Base-by-base conservation (phyloP, 331 rosid species). In the Arachis monticola region DNA sequence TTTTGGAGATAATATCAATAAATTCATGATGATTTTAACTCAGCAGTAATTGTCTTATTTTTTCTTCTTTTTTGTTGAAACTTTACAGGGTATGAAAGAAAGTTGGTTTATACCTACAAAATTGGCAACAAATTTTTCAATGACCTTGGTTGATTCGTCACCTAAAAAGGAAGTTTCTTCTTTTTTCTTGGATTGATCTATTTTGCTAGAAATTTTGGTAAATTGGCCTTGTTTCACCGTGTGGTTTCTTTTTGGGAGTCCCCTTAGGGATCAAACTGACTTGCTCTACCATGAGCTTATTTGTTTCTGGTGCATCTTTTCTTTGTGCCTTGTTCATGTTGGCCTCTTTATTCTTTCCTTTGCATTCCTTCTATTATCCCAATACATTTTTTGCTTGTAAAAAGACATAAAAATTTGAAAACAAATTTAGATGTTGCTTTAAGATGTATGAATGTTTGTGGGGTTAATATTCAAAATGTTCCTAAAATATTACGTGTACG, bases 31-130 rank as follows among this genome's bases (percentile, higher is more conserved):
- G 30, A 27, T 27, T 73, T 57, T 52, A 31, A 67, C 69, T 77
- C 41, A 42, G 31, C 5, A 2, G 41, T 61, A 40, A 46, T 31
- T 51, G 12, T 76, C 42, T 27, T 1, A 27, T 27, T 27, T 27
- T 73, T 6, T 27, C 32, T 27, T n/a, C 5, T 61, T 64, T 64
- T 57, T 73, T 66, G 30, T 80, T 61, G 47, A 12, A 57, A 77
- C 72, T 79, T 57, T 74, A 53, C 79, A 94, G 97, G 97, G 99
- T 31, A 86, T 92, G 83, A 94, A 92, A 69, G 99, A 92, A 46
- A 87, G 97, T 74, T 94, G 97, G 97, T 92, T 92, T 79, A 82
- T 94, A 77, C 99, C 97, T 67, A 92, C 97, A 6, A 92, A 87
- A 86, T 85, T 94, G 87, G 97, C 96, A 41, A 88, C 97, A 74